Conservation (phyloP, 2,329 filamentous ascomycete genomes). For the Fusarium annulatum region DNA sequence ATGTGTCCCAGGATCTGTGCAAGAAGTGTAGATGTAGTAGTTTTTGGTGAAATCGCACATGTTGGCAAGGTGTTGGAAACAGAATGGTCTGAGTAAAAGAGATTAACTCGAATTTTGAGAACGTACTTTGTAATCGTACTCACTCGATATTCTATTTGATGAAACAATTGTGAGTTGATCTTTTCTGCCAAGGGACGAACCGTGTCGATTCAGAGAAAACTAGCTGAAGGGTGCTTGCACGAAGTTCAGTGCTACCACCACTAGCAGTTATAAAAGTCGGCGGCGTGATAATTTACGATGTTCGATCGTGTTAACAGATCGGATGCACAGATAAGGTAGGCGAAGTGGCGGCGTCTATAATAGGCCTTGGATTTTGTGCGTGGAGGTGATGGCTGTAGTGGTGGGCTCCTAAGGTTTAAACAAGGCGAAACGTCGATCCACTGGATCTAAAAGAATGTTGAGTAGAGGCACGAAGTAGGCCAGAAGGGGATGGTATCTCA, state of each 20-base stretch:
- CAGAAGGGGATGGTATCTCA: constrained; percentile 11
- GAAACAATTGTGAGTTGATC: not conserved
- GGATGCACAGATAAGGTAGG: constrained; percentile 4
- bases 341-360: constrained; percentile 25
- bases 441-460: constrained; percentile 18
- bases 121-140: not conserved
- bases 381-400: constrained; percentile 9
- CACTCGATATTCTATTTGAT: not conserved
- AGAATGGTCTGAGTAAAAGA: not conserved
- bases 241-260: not conserved
- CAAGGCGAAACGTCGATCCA: constrained; percentile 15
- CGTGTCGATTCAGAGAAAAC: not conserved
- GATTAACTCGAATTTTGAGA: not conserved
- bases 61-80: constrained; percentile 30
- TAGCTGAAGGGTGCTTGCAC: not conserved
- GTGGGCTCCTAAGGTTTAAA: constrained; percentile 22
- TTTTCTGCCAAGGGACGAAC: not conserved
- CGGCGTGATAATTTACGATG: not conserved
- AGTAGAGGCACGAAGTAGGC: not conserved
- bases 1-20: constrained; percentile 74
- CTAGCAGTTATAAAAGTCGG: constrained; percentile 1
- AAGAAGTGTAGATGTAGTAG: constrained; percentile 81
- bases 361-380: constrained; percentile 3
- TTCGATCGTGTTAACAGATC: constrained; percentile 1
- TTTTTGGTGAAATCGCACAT: constrained; percentile 78